Percentiles rank a stretch among this genome's conserved stretches.
phyloP scores from a whole-genome alignment of 306 rosid species.

The Quercus wislizeni region DNA sequence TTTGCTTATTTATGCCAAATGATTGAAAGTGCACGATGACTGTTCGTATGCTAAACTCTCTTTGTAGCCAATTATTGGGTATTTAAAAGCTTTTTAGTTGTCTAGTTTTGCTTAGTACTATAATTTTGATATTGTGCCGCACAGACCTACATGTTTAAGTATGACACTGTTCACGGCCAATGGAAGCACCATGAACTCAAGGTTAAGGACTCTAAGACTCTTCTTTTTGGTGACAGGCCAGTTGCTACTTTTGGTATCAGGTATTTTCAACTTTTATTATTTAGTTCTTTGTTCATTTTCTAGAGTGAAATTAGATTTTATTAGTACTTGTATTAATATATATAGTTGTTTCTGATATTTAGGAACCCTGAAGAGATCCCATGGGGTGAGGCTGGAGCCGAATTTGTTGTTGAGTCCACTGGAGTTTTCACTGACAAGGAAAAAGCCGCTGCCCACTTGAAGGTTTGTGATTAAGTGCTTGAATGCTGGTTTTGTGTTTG shows the following conservation, averaged over 20 bases:
- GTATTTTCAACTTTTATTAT: slow-evolving; percentile 16
- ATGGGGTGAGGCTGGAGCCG: slow-evolving; percentile 53
- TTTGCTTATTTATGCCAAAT: too few species aligned
- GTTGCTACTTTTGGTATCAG: slow-evolving; percentile 41
- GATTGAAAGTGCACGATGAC: too few species aligned
- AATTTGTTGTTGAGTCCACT: slow-evolving; percentile 61
- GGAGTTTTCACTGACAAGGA: slow-evolving; percentile 87
- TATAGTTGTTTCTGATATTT: neutral
- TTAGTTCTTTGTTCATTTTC: neutral
- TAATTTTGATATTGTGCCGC: neutral
- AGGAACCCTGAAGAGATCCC: slow-evolving; percentile 57
- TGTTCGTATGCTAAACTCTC: too few species aligned
- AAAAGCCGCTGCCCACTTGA: slow-evolving; percentile 77
- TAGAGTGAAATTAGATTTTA: neutral
- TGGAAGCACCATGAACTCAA: slow-evolving; percentile 39
- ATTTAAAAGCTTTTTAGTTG: neutral
- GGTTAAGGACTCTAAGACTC: slow-evolving; percentile 44
- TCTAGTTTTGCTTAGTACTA: neutral
- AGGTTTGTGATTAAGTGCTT: slow-evolving; percentile 36
- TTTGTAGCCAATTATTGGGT: too few species aligned
- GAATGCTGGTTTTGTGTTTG: neutral
- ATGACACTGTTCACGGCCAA: slow-evolving; percentile 46
- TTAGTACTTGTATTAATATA: neutral
- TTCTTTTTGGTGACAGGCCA: slow-evolving; percentile 31
- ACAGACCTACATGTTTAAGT: slow-evolving; percentile 59